Evolutionary conservation across 1,284 basidiomycete species (phyloP).

Genomic region (Earliella scabrosa): DNA sequence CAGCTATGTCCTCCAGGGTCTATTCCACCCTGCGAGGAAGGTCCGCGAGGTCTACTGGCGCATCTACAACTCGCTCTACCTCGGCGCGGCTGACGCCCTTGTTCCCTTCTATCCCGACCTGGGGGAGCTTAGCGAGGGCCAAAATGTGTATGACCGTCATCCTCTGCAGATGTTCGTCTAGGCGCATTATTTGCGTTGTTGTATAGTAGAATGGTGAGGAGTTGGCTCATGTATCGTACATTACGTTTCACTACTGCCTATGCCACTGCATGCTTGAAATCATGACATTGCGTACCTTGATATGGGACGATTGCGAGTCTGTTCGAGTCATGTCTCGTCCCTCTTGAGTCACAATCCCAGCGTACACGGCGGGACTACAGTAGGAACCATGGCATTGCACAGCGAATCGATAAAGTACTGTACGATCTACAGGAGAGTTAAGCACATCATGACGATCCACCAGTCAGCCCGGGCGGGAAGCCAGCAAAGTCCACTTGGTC

Average conservation of each 20-base stretch:
- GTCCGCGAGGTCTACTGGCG: conserved; percentile 97
- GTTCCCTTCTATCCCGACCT: conserved; percentile 96
- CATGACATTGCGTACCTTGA: neutral
- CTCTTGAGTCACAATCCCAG: neutral
- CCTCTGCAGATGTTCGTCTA: conserved; percentile 84
- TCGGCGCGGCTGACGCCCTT: conserved; percentile 88
- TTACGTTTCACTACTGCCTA: too few relatives aligned
- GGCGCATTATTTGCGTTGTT: conserved; percentile 20
- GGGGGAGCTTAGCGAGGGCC: conserved; percentile 84
- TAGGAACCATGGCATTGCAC: conserved; percentile 7
- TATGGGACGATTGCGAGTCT: too few relatives aligned
- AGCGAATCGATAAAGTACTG: conserved; percentile 18
- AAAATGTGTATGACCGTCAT: conserved; percentile 88
- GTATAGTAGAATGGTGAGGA: conserved; percentile 13
- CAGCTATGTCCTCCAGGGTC: conserved; percentile 89
- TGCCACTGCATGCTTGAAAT: neutral
- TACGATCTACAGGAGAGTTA: conserved; percentile 5
- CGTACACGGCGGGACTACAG: neutral
- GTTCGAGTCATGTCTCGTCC: too few relatives aligned
- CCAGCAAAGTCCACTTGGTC: conserved; percentile 96
- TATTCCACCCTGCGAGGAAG: conserved; percentile 96
- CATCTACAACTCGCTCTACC: conserved; percentile 89
- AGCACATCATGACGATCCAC: conserved; percentile 33
- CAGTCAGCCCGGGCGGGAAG: conserved; percentile 82
- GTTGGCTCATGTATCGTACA: neutral